Conservation (phyloP, 371 early-diverging fungal genomes). For the Haplosporangium sp. region DNA sequence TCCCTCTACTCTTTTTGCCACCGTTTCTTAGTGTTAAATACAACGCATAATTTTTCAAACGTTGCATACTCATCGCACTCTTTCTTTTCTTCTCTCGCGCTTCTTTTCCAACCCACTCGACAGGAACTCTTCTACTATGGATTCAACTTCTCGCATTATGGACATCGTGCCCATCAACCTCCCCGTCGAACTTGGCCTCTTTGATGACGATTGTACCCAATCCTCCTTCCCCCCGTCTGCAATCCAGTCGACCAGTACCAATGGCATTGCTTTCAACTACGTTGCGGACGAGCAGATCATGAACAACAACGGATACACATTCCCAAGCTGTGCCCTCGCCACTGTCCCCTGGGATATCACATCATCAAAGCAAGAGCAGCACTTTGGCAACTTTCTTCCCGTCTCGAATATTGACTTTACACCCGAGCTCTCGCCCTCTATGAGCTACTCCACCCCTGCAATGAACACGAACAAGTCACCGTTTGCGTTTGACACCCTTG, state of each 20-base stretch:
- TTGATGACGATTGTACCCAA: conserved; percentile 24
- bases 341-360: conserved; percentile 20
- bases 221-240: conserved; percentile 9
- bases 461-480: conserved; percentile 11
- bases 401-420: conserved; percentile 12
- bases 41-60: too few species aligned
- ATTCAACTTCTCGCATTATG: conserved; percentile 7
- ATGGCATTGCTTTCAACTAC: not conserved
- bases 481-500: conserved; percentile 25
- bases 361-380: conserved; percentile 22
- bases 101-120: not conserved
- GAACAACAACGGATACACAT: conserved; percentile 11
- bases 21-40: too few species aligned
- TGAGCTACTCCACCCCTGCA: conserved; percentile 31
- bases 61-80: not conserved
- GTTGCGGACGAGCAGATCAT: not conserved
- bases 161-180: conserved; percentile 15
- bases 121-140: not conserved
- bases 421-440: conserved; percentile 47
- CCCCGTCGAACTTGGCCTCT: conserved; percentile 16
- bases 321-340: conserved; percentile 14
- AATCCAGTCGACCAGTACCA: not conserved
- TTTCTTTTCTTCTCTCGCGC: not conserved
- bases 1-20: too few species aligned
- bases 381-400: not conserved